Base-by-base conservation (phyloP, 306 rosid genomes). In the Pyrus bretschneideri region DNA sequence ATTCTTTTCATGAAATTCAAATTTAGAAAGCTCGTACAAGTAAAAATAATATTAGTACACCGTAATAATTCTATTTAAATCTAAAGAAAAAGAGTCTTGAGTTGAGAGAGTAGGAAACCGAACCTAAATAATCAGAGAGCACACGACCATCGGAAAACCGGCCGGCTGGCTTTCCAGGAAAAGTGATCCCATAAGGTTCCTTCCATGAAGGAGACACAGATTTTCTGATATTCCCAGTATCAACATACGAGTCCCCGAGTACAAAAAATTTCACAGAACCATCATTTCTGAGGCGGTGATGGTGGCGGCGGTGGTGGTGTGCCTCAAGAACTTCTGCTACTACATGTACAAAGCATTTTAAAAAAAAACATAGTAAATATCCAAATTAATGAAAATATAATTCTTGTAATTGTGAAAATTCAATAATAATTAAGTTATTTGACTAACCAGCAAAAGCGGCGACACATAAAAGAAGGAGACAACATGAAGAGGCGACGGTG, bases 41-140 rank as follows among this genome's bases (percentile, higher is more conserved):
- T 51, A 51, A 17, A 45, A 0, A 45, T 1, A 15, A 51, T 51
- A 51, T 51, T 51, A 51, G 0, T 17, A 2, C 1, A 5, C 1
- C 1, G 9, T 9, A 42, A 10, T 42, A 2, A 3, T 42, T 52
- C 3, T 23, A 57, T 12, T 22, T 12, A 23, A 2, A 61, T 61
- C 66, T 63, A 63, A 15, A 69, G 1, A 23, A 30, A 65, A 30
- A n/a, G 33, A 35, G 8, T 21, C 6, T 2, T 7, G 14, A 79
- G 65, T 15, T 21, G 18, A 79, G 60, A 40, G 9, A 19, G 59
- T 40, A 11, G 12, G 67, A 42, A 17, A 19, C 54, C 2, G 31
- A 79, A 90, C 96, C 91, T 55, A 90, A 0, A 65, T 73, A 85
- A 78, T 91, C 96, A 2, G 96, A 75, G 61, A 91, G 85, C 19